phyloP scores from a whole-genome alignment of 108 stramenopile genomes.

The Cyclotella choctawhatcheeana region DNA sequence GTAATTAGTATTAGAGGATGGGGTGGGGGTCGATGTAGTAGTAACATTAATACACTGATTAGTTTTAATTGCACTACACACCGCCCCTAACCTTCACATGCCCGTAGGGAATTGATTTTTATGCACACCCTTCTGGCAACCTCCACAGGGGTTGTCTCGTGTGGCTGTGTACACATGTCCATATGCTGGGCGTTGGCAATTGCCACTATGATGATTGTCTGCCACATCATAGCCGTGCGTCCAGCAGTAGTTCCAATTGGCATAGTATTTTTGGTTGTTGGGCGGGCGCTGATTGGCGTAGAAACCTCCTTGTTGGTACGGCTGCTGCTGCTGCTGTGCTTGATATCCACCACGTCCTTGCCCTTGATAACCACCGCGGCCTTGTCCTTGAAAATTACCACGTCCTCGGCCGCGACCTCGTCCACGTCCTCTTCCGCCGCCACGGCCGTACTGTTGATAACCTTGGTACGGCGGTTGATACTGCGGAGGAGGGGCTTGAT shows the following conservation, averaged over 20 bases:
- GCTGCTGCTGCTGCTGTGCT: neutral
- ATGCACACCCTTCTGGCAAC: neutral
- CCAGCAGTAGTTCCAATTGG: constrained; percentile 22
- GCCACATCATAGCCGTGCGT: neutral
- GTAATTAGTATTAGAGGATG: no score
- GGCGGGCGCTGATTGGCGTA: neutral
- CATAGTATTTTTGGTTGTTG: neutral
- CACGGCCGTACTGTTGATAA: neutral
- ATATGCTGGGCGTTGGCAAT: neutral
- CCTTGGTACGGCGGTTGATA: neutral
- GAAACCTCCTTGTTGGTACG: neutral
- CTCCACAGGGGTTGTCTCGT: neutral
- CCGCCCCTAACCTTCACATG: constrained; percentile 18
- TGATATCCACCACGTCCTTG: neutral
- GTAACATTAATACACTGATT: no score
- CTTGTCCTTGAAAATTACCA: neutral
- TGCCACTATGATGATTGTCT: neutral
- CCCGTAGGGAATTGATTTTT: no score
- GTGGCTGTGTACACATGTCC: constrained; percentile 1
- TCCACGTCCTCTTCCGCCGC: neutral
- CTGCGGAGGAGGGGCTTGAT: neutral
- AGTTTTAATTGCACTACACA: no score
- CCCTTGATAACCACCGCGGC: neutral
- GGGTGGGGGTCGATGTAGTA: no score
- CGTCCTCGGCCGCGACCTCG: neutral